Evolutionary conservation across 768 basidiomycete species (phyloP).

Genomic region (Tephrocybe sp.): DNA sequence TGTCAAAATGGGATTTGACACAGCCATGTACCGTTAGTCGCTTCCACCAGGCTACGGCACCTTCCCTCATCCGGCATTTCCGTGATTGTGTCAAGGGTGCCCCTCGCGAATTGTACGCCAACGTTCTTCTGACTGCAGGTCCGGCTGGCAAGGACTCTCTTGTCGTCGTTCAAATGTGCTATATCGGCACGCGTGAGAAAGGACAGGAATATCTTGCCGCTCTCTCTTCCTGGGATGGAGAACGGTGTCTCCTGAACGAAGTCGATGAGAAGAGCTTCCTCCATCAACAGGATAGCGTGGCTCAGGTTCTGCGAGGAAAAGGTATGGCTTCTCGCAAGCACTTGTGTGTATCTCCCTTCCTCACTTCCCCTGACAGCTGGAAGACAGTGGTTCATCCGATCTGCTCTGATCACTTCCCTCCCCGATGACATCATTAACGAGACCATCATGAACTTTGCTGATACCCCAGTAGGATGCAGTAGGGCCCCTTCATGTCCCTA

Average conservation of each 20-base stretch:
- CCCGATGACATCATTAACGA: slow-evolving; percentile 84
- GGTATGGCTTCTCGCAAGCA: slow-evolving; percentile 38
- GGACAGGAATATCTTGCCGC: slow-evolving; percentile 76
- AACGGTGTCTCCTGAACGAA: slow-evolving; percentile 82
- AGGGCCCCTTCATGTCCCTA: slow-evolving; percentile 28
- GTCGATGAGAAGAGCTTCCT: slow-evolving; percentile 88
- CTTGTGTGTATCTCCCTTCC: neutral
- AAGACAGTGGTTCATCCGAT: slow-evolving; percentile 90
- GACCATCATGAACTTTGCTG: slow-evolving; percentile 77
- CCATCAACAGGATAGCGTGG: slow-evolving; percentile 88
- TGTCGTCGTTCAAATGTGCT: slow-evolving; percentile 91
- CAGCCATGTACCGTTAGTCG: slow-evolving; percentile 46
- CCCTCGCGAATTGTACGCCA: slow-evolving; percentile 85
- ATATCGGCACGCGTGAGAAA: slow-evolving; percentile 70
- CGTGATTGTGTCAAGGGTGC: slow-evolving; percentile 91
- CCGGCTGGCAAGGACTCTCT: slow-evolving; percentile 82
- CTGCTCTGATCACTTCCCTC: slow-evolving; percentile 76
- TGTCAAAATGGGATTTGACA: neutral
- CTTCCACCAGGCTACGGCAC: slow-evolving; percentile 83
- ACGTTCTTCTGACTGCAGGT: slow-evolving; percentile 87
- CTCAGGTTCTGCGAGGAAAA: slow-evolving; percentile 83
- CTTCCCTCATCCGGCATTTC: slow-evolving; percentile 87
- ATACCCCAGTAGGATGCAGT: slow-evolving; percentile 92
- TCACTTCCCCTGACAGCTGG: slow-evolving; percentile 45
- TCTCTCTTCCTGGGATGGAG: slow-evolving; percentile 88